Evolutionary conservation across 257 asterid genomes (phyloP), one percentile per base, ranked within the genome.

Genomic region (Plectranthus barbatus): DNA sequence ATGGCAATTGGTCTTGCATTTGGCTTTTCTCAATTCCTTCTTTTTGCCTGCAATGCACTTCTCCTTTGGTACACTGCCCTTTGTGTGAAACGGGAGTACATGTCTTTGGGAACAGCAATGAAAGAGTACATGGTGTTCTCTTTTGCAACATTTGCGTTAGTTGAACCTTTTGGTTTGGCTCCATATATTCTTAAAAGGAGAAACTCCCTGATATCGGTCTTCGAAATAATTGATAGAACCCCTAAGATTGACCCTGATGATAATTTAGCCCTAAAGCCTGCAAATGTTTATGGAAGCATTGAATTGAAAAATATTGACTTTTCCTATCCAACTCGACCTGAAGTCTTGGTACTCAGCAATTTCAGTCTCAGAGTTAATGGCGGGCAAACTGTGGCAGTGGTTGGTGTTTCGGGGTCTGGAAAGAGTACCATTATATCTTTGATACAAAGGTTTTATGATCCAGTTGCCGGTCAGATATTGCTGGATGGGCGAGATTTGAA

Each of bases 191-290:
- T 93, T 59, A 93, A 93, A 75, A 80, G 99, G 66, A 77, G 97
- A 66, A 86, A 93, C 75, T 93, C 99, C 1, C 70, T 93, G 67
- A 75, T 71, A 44, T 93, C 99, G 4, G 99, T 93, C 23, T 93
- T 93, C 26, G 99, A 90, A 70, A 93, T 93, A 66, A 90, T 93
- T 19, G 99, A 93, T 39, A 94, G 99, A 53, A 74, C 82, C 26
- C 99, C 99, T 42, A 79, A 80, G 79, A 93, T 93, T 62, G 99
- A 93, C n/a, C 99, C 97, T 31, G 99, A 93, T 79, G 99, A 93
- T 51, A 86, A 62, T 72, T 69, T 90, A 13, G 99, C 99, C 46
- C 37, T 93, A 76, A 93, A 90, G 74, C 99, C 99, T 11, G 94
- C 97, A 10, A 93, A 93, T 74, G 99, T 93, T 64, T 93, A 90